Conservation (phyloP, 2,329 filamentous ascomycete genomes). For the Phyllosticta ampelicida region DNA sequence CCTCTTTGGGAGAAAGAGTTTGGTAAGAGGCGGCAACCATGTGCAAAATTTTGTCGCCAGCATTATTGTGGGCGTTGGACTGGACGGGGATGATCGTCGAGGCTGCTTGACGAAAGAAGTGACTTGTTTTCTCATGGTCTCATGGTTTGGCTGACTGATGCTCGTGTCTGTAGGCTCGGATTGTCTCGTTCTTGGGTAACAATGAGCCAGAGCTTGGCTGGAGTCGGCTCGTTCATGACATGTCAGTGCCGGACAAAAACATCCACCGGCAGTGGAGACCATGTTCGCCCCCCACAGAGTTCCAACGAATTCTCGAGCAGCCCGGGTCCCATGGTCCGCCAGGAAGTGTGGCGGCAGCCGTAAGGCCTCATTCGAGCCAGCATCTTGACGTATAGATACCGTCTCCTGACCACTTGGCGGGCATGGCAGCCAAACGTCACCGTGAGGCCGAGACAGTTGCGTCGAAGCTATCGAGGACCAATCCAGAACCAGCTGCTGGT, state of each 20-base stretch:
- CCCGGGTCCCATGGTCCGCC: not conserved
- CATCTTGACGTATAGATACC: not conserved
- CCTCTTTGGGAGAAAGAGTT: not conserved
- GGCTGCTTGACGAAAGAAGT: not conserved
- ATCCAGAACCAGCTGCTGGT: not conserved
- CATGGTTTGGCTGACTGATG: not conserved
- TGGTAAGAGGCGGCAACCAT: not conserved
- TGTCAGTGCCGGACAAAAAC: not conserved
- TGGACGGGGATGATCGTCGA: not conserved
- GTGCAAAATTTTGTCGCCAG: not conserved
- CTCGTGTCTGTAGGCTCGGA: not conserved
- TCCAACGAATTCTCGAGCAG: not conserved
- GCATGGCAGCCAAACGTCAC: not conserved
- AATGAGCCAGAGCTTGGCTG: not conserved
- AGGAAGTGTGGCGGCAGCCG: not conserved
- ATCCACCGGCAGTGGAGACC: not conserved
- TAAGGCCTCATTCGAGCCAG: not conserved
- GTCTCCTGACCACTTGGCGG: not conserved
- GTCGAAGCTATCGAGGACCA: not conserved
- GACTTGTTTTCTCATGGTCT: not conserved
- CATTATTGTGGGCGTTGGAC: not conserved
- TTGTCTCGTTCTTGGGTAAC: not conserved
- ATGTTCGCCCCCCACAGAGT: not conserved
- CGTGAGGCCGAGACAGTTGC: not conserved
- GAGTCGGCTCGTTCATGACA: not conserved